Base-by-base conservation (phyloP, 2,329 filamentous ascomycete species). In the Aphanoascus verrucosus region DNA sequence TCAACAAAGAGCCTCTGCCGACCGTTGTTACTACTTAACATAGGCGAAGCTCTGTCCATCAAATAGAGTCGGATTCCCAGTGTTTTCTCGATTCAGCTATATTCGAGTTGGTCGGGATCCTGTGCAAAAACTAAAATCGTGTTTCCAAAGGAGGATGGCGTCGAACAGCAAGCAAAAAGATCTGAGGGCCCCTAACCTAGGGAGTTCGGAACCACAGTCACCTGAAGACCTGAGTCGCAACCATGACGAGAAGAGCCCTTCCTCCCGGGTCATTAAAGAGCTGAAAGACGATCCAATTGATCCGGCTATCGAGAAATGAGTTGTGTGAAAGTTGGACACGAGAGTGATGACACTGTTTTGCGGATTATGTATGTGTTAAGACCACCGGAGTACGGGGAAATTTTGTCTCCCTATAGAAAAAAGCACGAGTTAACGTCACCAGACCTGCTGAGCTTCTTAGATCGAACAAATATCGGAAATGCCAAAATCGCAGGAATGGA, bases 401-500 rank as follows among this genome's bases (percentile, higher is more conserved):
- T n/a, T n/a, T n/a, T n/a, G n/a, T 40, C 46, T 19, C 35, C 11
- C 7, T 46, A 9, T 19, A n/a, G 23, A 28, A 34, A 28, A 3
- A 15, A 8, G 14, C 38, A 4, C n/a, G n/a, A 17, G 35, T 34
- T 43, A 43, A 28, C 17, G 28, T 37, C 20, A 45, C 37, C 51
- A 75, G 73, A 74, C 61, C 62, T 75, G 4, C 64, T 77, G 12
- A 65, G 72, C 5, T 74, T 75, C 53, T 64, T 77, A 14, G 75
- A 78, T 59, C 68, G 75, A 46, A 73, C 71, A 32, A 79, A 79
- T 56, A 35, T 52, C 45, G 74, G 76, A 50, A 79, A 79, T 69
- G 77, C 77, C 1, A 69, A 71, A 57, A 76, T 77, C 43, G 75
- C 77, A 1, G 77, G 77, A 37, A 78, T 80, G 75, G 57, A 68